Base-by-base conservation (phyloP, 129 eudicot species). In the Sambucus nigra region DNA sequence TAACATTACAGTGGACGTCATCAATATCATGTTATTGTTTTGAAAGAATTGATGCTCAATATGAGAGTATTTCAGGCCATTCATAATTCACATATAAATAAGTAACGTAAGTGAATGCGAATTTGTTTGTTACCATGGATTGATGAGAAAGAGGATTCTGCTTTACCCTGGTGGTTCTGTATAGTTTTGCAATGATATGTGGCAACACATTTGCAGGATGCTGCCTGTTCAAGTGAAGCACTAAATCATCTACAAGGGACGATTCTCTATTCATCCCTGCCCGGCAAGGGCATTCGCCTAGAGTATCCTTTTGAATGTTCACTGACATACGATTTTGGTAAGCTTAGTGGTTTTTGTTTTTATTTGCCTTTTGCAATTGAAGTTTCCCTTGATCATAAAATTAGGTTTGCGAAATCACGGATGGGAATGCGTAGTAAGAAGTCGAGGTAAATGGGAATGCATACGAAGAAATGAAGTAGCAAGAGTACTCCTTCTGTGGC, bases 361-460 rank as follows among this genome's bases (percentile, higher is more conserved):
- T 5, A 5, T 27, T 33, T 29, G 19, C 7, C 8, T n/a, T 32
- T 21, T 23, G 12, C 13, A 14, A 24, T 7, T 11, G 55, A 24
- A 13, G 20, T 68, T 78, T 55, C 53, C 31, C 71, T 80, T 82
- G 64, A 87, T 76, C 10, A 47, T 50, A 60, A 46, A 20, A 39
- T 31, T 61, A 84, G 97, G 61, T 84, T 55, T 67, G 97, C 97
- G 17, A 88, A 81, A 65, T 88, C 97, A 16, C 58, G 97, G 56
- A 88, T 88, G 97, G 95, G 97, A 56, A 67, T 78, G 88, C 88
- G 93, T 26, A 84, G 97, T 55, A 84, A 84, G 86, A 82, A 81
- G 60, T 75, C 95, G 35, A 81, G 89, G 74, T 85, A 61, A 74
- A 59, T 24, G 56, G 24, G 5, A 38, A 29, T 16, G 21, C 45